Base-by-base conservation (phyloP, 2,329 filamentous ascomycete species). In the Elsinoe ampelina region DNA sequence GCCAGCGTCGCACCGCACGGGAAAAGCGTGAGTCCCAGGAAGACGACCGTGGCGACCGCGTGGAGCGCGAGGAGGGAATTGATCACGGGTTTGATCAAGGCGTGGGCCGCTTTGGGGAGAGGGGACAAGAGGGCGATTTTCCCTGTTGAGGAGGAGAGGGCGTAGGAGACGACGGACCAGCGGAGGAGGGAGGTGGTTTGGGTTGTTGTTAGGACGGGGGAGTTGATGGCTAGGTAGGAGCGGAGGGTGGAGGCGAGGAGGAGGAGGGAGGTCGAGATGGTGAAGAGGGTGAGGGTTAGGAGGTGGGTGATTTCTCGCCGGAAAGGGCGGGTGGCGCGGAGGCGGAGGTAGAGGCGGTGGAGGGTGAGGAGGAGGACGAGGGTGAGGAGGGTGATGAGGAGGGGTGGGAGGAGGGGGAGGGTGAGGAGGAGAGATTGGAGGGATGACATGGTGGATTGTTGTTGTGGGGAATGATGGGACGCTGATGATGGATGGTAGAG, bases 1-100 rank as follows among this genome's bases (percentile, higher is more conserved):
- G 45, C 51, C 39, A 50, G 22, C n/a, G 35, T 17, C 51, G 54
- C 43, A 32, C 51, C 50, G 51, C 57, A 55, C 20, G 57, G 57
- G 34, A 58, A 51, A 19, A 50, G 54, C 15, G 38, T 43, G 11
- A 56, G 19, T 30, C 36, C 41, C 17, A 51, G 12, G 30, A 58
- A 58, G 30, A 58, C 39, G 15, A 15, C 5, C 35, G 43, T 39
- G 36, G 30, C 17, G 36, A 54, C 45, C 34, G 45, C 17, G 17
- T 41, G 47, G 13, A 54, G 26, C 34, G 45, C 38, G 34, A 54
- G 22, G 8, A 54, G 26, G 1, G 12, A 41, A 45, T 54, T 50
- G 17, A 58, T 8, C 6, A 55, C n/a, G 4, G 45, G 41, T 11
- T 48, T 56, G 39, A 39, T 22, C 8, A 15, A 22, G 1, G 3